A percentile compares a stretch with the other conserved stretches of the same genome.
phyloP scores from a whole-genome alignment of 2,329 filamentous ascomycete genomes.

The Rhytidhysteron rufulum region DNA sequence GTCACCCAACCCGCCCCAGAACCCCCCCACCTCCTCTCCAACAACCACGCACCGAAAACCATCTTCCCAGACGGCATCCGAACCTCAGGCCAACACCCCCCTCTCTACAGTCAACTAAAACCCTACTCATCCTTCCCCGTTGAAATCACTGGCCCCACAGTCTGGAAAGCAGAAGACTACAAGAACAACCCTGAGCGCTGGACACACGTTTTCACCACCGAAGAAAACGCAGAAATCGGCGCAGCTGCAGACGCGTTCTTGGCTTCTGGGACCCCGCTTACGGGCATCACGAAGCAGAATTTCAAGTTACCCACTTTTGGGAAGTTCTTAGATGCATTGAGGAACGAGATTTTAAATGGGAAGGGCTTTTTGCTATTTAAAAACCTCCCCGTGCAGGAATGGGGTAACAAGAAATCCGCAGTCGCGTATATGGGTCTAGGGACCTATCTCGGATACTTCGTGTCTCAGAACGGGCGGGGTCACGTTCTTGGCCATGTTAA shows the following conservation, averaged over 20 bases:
- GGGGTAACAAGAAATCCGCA: conserved; percentile 76
- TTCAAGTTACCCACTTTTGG: conserved; percentile 60
- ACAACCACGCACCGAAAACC: conserved; percentile 36
- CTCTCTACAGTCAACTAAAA: conserved; percentile 60
- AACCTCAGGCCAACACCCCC: conserved; percentile 69
- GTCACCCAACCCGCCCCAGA: conserved; percentile 34
- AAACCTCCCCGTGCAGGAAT: conserved; percentile 70
- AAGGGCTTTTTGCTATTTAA: conserved; percentile 92
- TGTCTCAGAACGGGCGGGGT: conserved; percentile 79
- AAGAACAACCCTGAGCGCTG: conserved; percentile 61
- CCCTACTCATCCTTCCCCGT: conserved; percentile 69
- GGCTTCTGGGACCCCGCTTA: conserved; percentile 60
- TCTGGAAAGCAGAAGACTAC: conserved; percentile 68
- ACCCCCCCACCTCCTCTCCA: conserved; percentile 28
- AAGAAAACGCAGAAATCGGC: conserved; percentile 66
- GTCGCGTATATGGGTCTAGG: conserved; percentile 87
- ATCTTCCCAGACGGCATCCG: conserved; percentile 64
- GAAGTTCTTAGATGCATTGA: conserved; percentile 52
- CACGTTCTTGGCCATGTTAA: conserved; percentile 89
- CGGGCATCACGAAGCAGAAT: conserved; percentile 65
- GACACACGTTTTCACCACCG: conserved; percentile 65
- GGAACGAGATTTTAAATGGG: conserved; percentile 69
- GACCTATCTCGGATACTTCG: conserved; percentile 81
- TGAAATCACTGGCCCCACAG: conserved; percentile 66
- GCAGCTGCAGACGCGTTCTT: conserved; percentile 67